Conservation (phyloP, 768 basidiomycete species). For the Lyophyllum atratum region DNA sequence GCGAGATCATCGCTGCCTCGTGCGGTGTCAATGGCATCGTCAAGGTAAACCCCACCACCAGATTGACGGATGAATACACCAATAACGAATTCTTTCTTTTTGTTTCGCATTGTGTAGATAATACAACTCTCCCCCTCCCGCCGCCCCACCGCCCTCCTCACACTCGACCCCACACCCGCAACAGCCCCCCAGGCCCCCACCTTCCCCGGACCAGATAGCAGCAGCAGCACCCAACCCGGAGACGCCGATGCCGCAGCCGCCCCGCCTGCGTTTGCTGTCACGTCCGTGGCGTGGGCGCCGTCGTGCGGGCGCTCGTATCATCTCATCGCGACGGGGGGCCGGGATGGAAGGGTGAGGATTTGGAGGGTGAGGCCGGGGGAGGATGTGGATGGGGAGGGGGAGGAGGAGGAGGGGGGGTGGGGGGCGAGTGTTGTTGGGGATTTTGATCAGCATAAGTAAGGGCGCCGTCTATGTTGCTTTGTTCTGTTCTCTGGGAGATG, state of each 20-base stretch:
- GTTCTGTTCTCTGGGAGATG: neutral
- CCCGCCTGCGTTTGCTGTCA: conserved; percentile 62
- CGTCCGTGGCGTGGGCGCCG: conserved; percentile 91
- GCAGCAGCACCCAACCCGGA: conserved; percentile 6
- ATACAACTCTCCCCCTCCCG: conserved; percentile 72
- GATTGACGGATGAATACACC: no score
- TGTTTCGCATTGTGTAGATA: conserved; percentile 49
- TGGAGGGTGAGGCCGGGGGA: conserved; percentile 78
- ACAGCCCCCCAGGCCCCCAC: conserved; percentile 15
- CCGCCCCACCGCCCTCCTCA: conserved; percentile 64
- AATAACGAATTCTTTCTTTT: no score
- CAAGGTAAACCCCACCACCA: conserved; percentile 59
- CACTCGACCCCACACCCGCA: conserved; percentile 53
- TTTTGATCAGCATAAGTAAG: conserved; percentile 83
- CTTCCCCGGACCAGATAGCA: neutral
- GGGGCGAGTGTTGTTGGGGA: conserved; percentile 76
- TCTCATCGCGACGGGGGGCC: conserved; percentile 85
- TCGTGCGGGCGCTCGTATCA: conserved; percentile 94
- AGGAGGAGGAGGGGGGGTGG: conserved; percentile 65
- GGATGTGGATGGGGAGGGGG: conserved; percentile 39
- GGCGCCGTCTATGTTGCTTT: neutral
- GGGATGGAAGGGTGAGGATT: conserved; percentile 88
- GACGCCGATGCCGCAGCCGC: conserved; percentile 31
- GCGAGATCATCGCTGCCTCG: conserved; percentile 80
- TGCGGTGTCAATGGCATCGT: conserved; percentile 72